Evolutionary conservation across 192 early-diverging fungal species (phyloP), one percentile per base, ranked within the genome.

Genomic region (Coemansia sp.): DNA sequence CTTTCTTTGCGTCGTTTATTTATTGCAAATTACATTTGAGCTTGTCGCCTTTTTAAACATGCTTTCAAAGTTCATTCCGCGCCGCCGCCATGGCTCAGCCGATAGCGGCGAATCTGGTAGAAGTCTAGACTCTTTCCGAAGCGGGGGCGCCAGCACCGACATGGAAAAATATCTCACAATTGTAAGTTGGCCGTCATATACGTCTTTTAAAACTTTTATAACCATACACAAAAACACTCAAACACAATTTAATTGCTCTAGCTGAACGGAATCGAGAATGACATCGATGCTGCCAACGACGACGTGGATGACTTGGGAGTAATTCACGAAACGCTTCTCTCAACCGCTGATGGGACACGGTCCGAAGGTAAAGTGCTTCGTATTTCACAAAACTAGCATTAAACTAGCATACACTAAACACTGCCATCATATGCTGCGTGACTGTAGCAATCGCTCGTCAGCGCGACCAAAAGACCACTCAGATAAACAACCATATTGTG

Each of bases 81-180:
- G 51, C 52, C 31, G 64, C n/a, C 51, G 63, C 5, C 57, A 61
- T 31, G 57, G 56, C 23, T 50, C 65, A 9, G 42, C 61, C 8
- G 58, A 56, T 11, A 36, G 47, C 25, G 61, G 69, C 25, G 40
- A 21, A 26, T 68, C 75, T 10, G 62, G 53, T 17, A 42, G 37
- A 6, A 77, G 67, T 42, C 40, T 42, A 12, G 21, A 50, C 37
- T 76, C 70, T 20, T 11, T 69, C 5, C 54, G 58, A 7, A 58
- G 59, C 18, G 48, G 57, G 2, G 52, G 56, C 44, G 40, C 55
- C 20, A 63, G 57, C 34, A 51, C 67, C 11, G 67, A 79, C 23
- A 79, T 71, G 71, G 76, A 73, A 61, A 79, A 79, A 24, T 79
- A 79, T 28, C 40, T 79, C 15, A 57, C 64, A 23, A 64, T 64